Evolutionary conservation across 192 early-diverging fungal species (phyloP).

Genomic region (Pilaira anomala): DNA sequence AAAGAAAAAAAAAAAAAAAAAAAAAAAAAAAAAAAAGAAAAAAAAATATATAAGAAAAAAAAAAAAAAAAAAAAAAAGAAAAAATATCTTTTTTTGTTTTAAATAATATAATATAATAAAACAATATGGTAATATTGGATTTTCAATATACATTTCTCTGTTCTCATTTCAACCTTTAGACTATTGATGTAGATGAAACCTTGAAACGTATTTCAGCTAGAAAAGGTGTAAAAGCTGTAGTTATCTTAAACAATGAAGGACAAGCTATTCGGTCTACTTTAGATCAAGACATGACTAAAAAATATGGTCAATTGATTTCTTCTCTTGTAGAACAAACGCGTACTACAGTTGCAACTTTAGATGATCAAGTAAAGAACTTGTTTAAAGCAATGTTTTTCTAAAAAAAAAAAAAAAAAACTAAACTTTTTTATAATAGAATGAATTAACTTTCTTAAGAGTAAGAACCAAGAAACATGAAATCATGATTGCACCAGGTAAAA

Average conservation of each 20-base stretch:
- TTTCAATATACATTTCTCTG: no score
- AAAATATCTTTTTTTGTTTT: no score
- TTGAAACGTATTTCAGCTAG: constrained; percentile 82
- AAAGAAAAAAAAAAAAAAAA: no score
- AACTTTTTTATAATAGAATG: constrained; percentile 59
- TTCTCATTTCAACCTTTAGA: constrained; percentile 2
- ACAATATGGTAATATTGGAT: no score
- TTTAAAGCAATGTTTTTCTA: no score
- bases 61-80: no score
- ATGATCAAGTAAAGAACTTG: constrained; percentile 80
- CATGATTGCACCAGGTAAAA: constrained; percentile 87
- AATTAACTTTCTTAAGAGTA: constrained; percentile 90
- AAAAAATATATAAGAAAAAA: no score
- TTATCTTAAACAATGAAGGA: constrained; percentile 90
- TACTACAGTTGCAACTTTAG: constrained; percentile 74
- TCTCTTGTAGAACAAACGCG: constrained; percentile 75
- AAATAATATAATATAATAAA: no score
- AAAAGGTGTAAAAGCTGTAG: constrained; percentile 90
- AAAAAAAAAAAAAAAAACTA: neutral
- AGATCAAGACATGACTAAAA: constrained; percentile 72
- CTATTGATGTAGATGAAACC: constrained; percentile 76
- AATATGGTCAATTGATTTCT: constrained; percentile 82
- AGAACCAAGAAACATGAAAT: constrained; percentile 95
- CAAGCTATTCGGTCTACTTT: constrained; percentile 87
- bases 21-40: no score